Conservation (phyloP, 148 eudicot genomes). For the Nyssa sinensis region DNA sequence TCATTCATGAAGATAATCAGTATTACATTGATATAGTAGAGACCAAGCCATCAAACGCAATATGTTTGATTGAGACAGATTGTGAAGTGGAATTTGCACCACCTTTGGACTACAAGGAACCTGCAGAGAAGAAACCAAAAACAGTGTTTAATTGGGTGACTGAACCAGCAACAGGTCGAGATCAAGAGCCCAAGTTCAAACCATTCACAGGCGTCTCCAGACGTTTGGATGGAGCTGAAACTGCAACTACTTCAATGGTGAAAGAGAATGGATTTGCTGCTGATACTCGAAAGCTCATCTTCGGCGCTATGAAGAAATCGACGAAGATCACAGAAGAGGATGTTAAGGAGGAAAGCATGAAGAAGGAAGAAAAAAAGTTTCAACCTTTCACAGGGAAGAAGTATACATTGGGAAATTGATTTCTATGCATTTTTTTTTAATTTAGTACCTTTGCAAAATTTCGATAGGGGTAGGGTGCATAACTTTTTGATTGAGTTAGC, state of each 20-base stretch:
- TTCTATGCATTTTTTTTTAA: no score
- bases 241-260: neutral
- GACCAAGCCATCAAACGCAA: conserved; percentile 13
- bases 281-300: conserved; percentile 3
- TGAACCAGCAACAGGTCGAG: neutral
- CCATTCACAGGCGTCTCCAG: conserved; percentile 11
- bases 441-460: no score
- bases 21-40: conserved; percentile 12
- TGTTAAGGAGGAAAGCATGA: neutral
- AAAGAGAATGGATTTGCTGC: neutral
- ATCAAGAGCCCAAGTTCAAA: conserved; percentile 12
- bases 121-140: conserved; percentile 19
- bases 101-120: conserved; percentile 23
- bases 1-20: conserved; percentile 3
- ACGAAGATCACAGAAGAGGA: neutral
- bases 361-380: conserved; percentile 2
- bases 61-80: conserved; percentile 13
- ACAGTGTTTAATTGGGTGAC: neutral
- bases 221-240: conserved; percentile 13
- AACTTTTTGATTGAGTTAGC: no score
- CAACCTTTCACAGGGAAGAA: conserved; percentile 21
- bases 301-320: neutral
- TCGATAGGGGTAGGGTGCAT: no score
- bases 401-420: conserved; percentile 7
- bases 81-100: conserved; percentile 20